Evolutionary conservation across 164 flowering plant genomes (phyloP).

Genomic region (Santalum album): DNA sequence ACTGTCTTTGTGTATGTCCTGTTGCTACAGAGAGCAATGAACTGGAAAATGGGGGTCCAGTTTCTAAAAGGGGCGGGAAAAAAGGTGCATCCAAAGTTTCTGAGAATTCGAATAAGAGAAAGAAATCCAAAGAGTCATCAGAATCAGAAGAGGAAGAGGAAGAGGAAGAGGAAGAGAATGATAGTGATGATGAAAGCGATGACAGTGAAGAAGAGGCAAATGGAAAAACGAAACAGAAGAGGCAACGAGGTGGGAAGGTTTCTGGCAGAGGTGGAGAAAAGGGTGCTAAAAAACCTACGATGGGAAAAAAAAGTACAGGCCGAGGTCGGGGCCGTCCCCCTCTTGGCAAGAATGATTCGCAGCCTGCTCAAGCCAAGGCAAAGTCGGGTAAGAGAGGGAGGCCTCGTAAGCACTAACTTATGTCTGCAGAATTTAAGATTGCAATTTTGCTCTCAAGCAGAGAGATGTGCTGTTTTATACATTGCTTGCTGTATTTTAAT

Average conservation of each 20-base stretch:
- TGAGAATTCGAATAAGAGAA: conserved; percentile 50
- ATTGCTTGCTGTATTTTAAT: no score
- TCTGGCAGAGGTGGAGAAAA: conserved; percentile 44
- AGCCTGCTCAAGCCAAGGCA: conserved; percentile 17
- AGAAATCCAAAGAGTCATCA: conserved; percentile 42
- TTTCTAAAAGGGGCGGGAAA: conserved; percentile 27
- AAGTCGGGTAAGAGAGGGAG: conserved; percentile 53
- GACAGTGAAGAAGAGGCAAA: conserved; percentile 27
- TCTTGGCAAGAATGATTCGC: conserved; percentile 16
- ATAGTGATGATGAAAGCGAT: conserved; percentile 19
- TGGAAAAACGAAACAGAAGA: conserved; percentile 26
- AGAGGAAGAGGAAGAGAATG: conserved; percentile 9
- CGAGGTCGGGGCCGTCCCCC: conserved; percentile 62
- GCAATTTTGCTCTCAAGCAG: conserved; percentile 19
- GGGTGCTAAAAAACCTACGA: conserved; percentile 23
- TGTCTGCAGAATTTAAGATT: not conserved
- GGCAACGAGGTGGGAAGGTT: conserved; percentile 33
- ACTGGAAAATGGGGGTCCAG: conserved; percentile 25
- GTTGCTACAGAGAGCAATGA: conserved; percentile 27
- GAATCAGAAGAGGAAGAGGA: conserved; percentile 56
- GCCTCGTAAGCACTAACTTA: conserved; percentile 39
- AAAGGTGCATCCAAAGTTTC: conserved; percentile 33
- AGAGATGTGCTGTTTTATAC: not conserved
- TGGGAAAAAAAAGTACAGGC: conserved; percentile 26
- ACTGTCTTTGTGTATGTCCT: not conserved